Evolutionary conservation across 306 rosid species (phyloP).

Genomic region (Cotoneaster glaucophyllus): DNA sequence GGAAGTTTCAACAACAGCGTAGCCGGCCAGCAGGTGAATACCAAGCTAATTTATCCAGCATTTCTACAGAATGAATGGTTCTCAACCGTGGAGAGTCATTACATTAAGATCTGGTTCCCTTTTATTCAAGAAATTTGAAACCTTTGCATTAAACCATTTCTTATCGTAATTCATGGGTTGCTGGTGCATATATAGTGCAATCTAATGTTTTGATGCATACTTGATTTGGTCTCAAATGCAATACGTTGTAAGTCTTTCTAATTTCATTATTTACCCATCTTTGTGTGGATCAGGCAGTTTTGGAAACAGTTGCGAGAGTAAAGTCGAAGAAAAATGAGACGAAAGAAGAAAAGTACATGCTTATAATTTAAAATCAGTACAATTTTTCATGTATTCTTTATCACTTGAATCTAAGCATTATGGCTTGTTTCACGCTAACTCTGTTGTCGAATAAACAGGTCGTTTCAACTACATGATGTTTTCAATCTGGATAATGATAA

Average conservation of each 20-base stretch:
- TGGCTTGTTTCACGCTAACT: neutral
- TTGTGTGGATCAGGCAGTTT: conserved; percentile 68
- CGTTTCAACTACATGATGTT: conserved; percentile 71
- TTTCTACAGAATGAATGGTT: neutral
- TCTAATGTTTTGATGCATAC: neutral
- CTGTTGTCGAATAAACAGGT: conserved; percentile 39
- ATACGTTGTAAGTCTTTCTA: conserved; percentile 5
- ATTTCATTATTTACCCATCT: neutral
- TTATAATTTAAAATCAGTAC: conserved; percentile 18
- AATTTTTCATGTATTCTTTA: conserved; percentile 9
- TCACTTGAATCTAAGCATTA: conserved; percentile 1
- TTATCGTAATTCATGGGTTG: neutral
- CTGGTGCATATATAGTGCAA: neutral
- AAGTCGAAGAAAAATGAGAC: conserved; percentile 91
- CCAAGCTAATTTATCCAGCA: neutral
- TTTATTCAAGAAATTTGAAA: neutral
- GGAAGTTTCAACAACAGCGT: conserved; percentile 97
- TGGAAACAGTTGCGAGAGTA: conserved; percentile 98
- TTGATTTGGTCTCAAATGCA: neutral
- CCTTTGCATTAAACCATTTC: neutral
- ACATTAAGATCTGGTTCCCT: conserved; percentile 1
- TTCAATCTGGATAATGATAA: conserved; percentile 77
- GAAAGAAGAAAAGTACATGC: conserved; percentile 82
- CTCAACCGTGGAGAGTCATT: neutral
- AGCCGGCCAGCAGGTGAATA: conserved; percentile 93